phyloP scores from a whole-genome alignment of 805 yeast genomes.

The Ogataea zsoltii region DNA sequence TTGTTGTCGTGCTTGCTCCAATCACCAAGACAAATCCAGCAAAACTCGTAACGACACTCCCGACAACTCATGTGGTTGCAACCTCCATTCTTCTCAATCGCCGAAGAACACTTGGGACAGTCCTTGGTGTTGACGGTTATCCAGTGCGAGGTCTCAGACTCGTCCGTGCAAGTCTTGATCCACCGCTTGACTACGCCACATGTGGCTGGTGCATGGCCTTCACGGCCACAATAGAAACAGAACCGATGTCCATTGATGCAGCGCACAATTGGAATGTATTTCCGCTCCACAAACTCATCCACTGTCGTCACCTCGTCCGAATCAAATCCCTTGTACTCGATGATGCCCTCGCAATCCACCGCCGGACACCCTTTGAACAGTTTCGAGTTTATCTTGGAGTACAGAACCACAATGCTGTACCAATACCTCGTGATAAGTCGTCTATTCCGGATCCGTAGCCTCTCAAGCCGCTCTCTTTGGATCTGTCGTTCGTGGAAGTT shows the following conservation, averaged over 20 bases:
- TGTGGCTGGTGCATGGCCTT: slow-evolving; percentile 83
- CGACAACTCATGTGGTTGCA: slow-evolving; percentile 95
- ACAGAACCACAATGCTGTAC: slow-evolving; percentile 46
- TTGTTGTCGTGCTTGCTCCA: slow-evolving; percentile 72
- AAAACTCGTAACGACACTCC: slow-evolving; percentile 75
- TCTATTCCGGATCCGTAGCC: slow-evolving; percentile 23
- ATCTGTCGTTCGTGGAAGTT: slow-evolving; percentile 27
- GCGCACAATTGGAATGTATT: slow-evolving; percentile 61
- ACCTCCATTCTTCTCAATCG: slow-evolving; percentile 93
- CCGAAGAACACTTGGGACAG: slow-evolving; percentile 79
- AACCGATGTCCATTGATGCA: slow-evolving; percentile 71
- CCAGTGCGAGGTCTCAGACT: slow-evolving; percentile 88
- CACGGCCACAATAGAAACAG: slow-evolving; percentile 74
- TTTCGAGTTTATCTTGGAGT: slow-evolving; percentile 51
- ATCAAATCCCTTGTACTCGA: slow-evolving; percentile 39
- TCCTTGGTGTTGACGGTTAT: slow-evolving; percentile 77
- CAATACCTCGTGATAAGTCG: slow-evolving; percentile 39
- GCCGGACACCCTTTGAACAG: slow-evolving; percentile 78
- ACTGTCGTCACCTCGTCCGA: slow-evolving; percentile 28
- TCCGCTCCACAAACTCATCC: slow-evolving; percentile 26
- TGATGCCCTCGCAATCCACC: slow-evolving; percentile 68
- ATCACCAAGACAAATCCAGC: slow-evolving; percentile 86
- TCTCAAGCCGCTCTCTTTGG: slow-evolving; percentile 25
- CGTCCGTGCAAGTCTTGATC: slow-evolving; percentile 80
- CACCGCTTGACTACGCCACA: slow-evolving; percentile 69